Evolutionary conservation across 73 alveolate genomes (phyloP).

Genomic region (Tetrahymena elliotti): DNA sequence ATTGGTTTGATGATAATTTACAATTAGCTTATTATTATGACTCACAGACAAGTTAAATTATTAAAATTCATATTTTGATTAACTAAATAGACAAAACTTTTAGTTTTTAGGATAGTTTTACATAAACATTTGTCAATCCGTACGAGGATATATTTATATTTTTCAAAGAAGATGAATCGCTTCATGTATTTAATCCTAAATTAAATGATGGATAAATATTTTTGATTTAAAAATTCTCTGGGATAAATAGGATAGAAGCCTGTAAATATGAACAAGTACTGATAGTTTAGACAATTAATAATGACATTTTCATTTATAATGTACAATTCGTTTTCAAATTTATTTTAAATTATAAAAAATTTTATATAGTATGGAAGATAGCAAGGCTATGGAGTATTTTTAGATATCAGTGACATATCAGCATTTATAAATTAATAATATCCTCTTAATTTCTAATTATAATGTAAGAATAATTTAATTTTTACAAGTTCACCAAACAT

Average conservation of each 20-base stretch:
- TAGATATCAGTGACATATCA: not conserved
- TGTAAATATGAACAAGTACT: not conserved
- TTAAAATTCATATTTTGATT: not conserved
- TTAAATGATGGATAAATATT: too few relatives aligned
- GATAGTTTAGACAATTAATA: not conserved
- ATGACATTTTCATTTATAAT: not conserved
- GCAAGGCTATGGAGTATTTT: not conserved
- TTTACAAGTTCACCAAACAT: not conserved
- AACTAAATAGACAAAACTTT: not conserved
- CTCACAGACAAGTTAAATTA: not conserved
- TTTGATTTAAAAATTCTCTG: not conserved
- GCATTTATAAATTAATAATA: not conserved
- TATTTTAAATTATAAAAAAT: too few relatives aligned
- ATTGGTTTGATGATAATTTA: not conserved
- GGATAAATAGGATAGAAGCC: not conserved
- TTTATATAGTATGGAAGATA: not conserved
- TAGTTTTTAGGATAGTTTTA: not conserved
- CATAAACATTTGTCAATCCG: not conserved
- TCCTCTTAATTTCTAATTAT: not conserved
- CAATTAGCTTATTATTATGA: not conserved
- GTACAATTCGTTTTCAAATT: not conserved
- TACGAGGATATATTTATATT: not conserved
- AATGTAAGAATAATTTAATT: not conserved
- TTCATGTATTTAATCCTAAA: not conserved
- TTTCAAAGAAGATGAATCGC: not conserved